phyloP scores from a whole-genome alignment of 2,329 filamentous ascomycete genomes.

The Boeremia exigua region DNA sequence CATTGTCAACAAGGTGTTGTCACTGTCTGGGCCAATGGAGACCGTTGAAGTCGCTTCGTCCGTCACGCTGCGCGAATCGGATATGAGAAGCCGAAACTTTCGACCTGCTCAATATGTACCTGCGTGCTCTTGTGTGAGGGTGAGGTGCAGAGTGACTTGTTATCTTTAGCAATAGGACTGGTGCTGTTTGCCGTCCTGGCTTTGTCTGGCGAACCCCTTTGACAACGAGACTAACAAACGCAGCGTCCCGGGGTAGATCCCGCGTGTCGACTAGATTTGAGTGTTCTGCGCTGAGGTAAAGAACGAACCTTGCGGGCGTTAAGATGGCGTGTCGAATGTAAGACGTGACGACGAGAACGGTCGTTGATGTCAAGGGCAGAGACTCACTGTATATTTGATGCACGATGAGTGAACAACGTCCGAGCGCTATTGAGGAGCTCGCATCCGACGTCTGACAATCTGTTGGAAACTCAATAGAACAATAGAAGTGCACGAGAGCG shows the following conservation, averaged over 20 bases:
- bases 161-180: neutral
- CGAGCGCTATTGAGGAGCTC: neutral
- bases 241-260: no score
- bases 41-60: neutral
- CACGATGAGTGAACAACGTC: neutral
- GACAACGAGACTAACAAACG: neutral
- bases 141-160: neutral
- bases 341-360: no score
- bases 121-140: neutral
- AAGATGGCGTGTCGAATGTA: no score
- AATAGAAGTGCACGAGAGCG: no score
- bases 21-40: neutral
- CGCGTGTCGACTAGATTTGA: no score
- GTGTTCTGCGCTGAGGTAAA: no score
- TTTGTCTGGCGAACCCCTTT: neutral
- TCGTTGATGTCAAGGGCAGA: neutral
- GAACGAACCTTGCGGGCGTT: no score
- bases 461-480: no score
- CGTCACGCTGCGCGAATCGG: neutral
- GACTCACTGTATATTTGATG: neutral
- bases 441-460: no score
- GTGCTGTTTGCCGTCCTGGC: constrained; percentile 1
- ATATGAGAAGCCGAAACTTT: neutral
- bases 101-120: neutral
- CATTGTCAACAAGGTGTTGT: neutral